Evolutionary conservation across 208 protist genomes (phyloP).

Genomic region (Acanthamoeba divionensis): DNA sequence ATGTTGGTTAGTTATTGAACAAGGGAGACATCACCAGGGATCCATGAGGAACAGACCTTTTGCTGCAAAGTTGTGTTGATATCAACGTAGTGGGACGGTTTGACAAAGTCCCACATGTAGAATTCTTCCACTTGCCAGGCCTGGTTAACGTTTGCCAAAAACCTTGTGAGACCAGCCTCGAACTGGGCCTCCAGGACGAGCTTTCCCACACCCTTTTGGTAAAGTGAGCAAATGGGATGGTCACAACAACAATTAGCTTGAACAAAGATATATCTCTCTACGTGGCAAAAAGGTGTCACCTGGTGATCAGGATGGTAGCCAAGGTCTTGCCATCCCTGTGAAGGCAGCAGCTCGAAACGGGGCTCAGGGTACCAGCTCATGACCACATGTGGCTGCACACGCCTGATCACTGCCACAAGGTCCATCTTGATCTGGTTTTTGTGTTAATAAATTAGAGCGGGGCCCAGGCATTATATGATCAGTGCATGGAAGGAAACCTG

Average conservation of each 20-base stretch:
- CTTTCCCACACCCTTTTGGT: background rate
- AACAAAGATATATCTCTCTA: background rate
- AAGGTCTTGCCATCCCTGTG: background rate
- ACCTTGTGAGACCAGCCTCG: too few relatives aligned
- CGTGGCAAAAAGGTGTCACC: background rate
- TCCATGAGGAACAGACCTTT: background rate
- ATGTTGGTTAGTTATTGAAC: background rate
- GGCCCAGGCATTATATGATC: too few relatives aligned
- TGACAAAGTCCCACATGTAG: constrained; percentile 51
- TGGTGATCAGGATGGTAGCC: constrained; percentile 29
- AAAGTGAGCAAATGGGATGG: background rate
- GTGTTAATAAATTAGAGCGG: too few relatives aligned
- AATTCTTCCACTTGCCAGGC: background rate
- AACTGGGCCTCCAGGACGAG: background rate
- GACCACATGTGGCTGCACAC: background rate
- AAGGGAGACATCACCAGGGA: too few relatives aligned
- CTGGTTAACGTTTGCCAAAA: background rate
- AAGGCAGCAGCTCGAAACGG: constrained; percentile 3
- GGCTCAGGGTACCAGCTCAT: constrained; percentile 35
- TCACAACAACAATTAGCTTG: background rate
- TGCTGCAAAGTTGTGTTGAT: background rate
- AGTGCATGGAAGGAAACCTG: too few relatives aligned
- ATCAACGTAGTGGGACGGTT: constrained; percentile 4
- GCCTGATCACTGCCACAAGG: background rate
- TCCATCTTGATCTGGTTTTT: background rate